phyloP scores from a whole-genome alignment of 495 filamentous ascomycete genomes.

The Thermochaetoides thermophila region DNA sequence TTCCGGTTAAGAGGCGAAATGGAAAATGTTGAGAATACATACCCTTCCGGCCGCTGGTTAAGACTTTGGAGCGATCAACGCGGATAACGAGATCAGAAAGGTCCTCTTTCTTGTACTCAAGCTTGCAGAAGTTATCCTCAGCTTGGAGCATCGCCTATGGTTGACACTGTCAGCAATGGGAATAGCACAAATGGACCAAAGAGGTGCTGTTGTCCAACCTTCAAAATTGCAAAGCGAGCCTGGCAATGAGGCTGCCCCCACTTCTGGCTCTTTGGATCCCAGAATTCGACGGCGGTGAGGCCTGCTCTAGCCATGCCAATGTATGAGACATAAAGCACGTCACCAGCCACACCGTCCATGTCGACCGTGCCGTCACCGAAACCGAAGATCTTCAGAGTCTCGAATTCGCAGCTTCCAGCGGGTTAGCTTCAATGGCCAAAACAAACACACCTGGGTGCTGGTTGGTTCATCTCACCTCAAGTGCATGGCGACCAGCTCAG shows the following conservation, averaged over 20 bases:
- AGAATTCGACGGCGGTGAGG: constrained; percentile 69
- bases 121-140: constrained; percentile 64
- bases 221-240: constrained; percentile 80
- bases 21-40: constrained; percentile 1
- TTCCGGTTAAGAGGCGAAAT: background rate
- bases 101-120: constrained; percentile 59
- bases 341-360: constrained; percentile 61
- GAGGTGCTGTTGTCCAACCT: constrained; percentile 8
- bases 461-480: constrained; percentile 49
- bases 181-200: background rate
- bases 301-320: constrained; percentile 87
- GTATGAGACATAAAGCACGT: constrained; percentile 74
- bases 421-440: constrained; percentile 40
- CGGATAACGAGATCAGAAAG: constrained; percentile 66
- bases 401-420: constrained; percentile 57
- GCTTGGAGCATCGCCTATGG: constrained; percentile 78
- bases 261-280: constrained; percentile 73
- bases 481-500: constrained; percentile 86
- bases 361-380: constrained; percentile 61
- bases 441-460: constrained; percentile 15
- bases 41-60: constrained; percentile 41
- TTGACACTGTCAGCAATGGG: constrained; percentile 1
- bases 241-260: constrained; percentile 96
- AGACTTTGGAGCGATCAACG: constrained; percentile 72
- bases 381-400: constrained; percentile 79